Evolutionary conservation across 768 basidiomycete genomes (phyloP).

Genomic region (Trametes maxima): DNA sequence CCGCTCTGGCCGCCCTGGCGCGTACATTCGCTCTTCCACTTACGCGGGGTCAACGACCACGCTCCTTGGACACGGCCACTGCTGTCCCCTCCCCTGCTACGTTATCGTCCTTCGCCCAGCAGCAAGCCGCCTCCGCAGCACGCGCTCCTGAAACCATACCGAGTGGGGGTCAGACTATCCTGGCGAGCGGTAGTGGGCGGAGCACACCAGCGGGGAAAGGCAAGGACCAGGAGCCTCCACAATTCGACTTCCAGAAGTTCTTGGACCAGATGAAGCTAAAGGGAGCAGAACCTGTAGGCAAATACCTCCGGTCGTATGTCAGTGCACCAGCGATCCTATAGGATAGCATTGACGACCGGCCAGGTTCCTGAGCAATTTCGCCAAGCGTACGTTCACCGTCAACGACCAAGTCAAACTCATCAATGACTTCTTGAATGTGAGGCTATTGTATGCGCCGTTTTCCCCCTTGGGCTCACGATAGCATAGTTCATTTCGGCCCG

Average conservation of each 20-base stretch:
- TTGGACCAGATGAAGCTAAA: conserved; percentile 91
- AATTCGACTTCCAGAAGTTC: conserved; percentile 94
- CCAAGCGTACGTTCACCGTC: conserved; percentile 89
- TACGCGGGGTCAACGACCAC: conserved; percentile 47
- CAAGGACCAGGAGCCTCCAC: conserved; percentile 40
- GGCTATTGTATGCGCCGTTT: conserved; percentile 25
- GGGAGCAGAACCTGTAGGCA: conserved; percentile 88
- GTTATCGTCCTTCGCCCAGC: conserved; percentile 54
- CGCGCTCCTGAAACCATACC: conserved; percentile 16
- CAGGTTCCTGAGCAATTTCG: conserved; percentile 92
- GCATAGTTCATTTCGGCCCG: conserved; percentile 82
- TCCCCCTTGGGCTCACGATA: neutral
- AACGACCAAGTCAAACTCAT: conserved; percentile 95
- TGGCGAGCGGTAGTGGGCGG: conserved; percentile 24
- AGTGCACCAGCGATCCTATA: conserved; percentile 8
- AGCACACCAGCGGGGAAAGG: conserved; percentile 26
- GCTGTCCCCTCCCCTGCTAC: conserved; percentile 60
- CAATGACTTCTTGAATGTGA: conserved; percentile 86
- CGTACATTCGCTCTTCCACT: conserved; percentile 63
- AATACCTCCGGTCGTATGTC: conserved; percentile 92
- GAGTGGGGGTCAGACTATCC: conserved; percentile 14
- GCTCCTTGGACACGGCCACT: conserved; percentile 62
- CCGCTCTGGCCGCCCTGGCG: conserved; percentile 68
- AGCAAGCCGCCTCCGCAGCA: conserved; percentile 39
- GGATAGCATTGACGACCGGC: neutral